Percentiles rank a stretch among this genome's conserved stretches.
Conservation (phyloP, 2,329 filamentous ascomycete genomes). For the Colletotrichum coccodes region DNA sequence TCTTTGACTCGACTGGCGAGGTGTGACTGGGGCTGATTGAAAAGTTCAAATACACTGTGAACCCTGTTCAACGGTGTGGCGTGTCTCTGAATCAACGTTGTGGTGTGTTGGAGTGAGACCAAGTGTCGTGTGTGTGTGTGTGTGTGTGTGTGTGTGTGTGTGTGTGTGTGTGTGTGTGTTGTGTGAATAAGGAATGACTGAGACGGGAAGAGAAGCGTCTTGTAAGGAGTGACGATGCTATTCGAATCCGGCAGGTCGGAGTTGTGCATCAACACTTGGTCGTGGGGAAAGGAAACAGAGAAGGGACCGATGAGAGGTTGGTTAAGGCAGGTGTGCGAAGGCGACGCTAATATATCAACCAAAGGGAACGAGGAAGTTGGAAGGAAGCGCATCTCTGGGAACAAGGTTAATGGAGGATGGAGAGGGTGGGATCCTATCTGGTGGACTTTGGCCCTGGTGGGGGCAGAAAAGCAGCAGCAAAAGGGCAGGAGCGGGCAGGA, state of each 20-base stretch:
- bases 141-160: too few species aligned
- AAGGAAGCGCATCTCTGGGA: slow-evolving; percentile 13
- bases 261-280: slow-evolving; percentile 15
- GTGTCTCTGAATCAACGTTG: slow-evolving; percentile 21
- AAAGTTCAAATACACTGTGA: slow-evolving; percentile 16
- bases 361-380: not conserved
- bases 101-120: not conserved
- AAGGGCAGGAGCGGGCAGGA: not conserved
- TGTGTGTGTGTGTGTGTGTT: too few species aligned
- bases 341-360: slow-evolving; percentile 13
- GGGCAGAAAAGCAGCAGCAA: slow-evolving; percentile 1
- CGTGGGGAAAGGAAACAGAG: not conserved
- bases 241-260: slow-evolving; percentile 17
- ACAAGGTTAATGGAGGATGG: slow-evolving; percentile 21
- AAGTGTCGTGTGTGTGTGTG: slow-evolving; percentile 7
- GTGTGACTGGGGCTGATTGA: slow-evolving; percentile 4
- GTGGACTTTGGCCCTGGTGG: not conserved
- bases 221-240: slow-evolving; percentile 32
- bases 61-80: slow-evolving; percentile 27
- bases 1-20: slow-evolving; percentile 28
- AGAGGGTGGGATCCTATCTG: not conserved
- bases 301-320: not conserved
- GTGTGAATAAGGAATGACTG: slow-evolving; percentile 30
- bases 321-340: slow-evolving; percentile 7
- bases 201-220: too few species aligned